Base-by-base conservation (phyloP, 106 monocot genomes). In the Phalaenopsis equestris region DNA sequence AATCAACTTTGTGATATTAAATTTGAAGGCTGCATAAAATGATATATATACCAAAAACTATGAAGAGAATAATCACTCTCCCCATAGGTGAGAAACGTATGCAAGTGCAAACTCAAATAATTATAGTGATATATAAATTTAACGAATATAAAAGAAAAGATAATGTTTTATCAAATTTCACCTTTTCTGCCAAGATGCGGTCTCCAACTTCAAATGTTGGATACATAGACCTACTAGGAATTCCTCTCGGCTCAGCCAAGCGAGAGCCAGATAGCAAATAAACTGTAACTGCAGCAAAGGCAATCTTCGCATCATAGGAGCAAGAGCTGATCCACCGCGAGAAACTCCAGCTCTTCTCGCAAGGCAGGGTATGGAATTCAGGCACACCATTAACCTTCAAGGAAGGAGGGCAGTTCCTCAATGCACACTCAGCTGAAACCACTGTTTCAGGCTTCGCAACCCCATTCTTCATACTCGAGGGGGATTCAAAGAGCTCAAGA, bases 201-300 rank as follows among this genome's bases (percentile, higher is more conserved):
- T 93, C 93, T 21, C 93, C 93, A 78, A 85, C 83, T 77, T 93
- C 93, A 18, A 93, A 93, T 8, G 93, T 93, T 24, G 93, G 93
- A 68, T 81, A 90, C 90, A 93, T 93, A 0, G 93, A 90, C 78
- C 73, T 67, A 2, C 90, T 78, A 75, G 90, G 90, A 75, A 93
- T 93, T 41, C 88, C 84, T 46, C 86, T 93, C 4, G 93, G 93
- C 72, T 90, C 90, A 17, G 85, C 93, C 88, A 93, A 78, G 41
- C 76, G 78, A 6, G 90, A 88, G 8, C 86, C 80, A 37, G 83
- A 84, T 55, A 90, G 76, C 79, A 93, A 41, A 41, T 88, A 90
- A 49, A 93, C 90, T 47, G 88, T 86, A 77, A 93, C 56, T 3
- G 90, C 86, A 14, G 90, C 88, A 80, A 93, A 88, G 42, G 82